A percentile compares a stretch with the other conserved stretches of the same genome.
Evolutionary conservation across 192 early-diverging fungal genomes (phyloP).

Genomic region (Coemansia sp.): DNA sequence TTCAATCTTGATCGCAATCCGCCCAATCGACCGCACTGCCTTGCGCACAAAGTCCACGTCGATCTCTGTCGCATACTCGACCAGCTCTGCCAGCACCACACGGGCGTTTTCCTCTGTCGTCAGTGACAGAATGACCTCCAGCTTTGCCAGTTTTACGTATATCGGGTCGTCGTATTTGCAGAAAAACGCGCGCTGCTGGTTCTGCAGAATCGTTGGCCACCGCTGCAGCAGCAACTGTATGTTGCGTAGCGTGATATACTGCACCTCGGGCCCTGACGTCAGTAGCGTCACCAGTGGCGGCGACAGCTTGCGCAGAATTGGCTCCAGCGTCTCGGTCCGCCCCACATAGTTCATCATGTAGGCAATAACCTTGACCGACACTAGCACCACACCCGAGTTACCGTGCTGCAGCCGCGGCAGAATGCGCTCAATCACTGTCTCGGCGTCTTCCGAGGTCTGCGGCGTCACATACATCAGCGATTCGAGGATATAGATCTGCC

Average conservation of each 20-base stretch:
- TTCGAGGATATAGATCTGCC: conserved; percentile 92
- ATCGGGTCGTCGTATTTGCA: conserved; percentile 99
- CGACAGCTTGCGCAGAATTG: conserved; percentile 78
- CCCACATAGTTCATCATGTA: conserved; percentile 94
- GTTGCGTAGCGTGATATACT: conserved; percentile 96
- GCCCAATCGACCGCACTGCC: conserved; percentile 94
- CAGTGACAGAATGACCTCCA: conserved; percentile 91
- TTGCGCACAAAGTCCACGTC: conserved; percentile 98
- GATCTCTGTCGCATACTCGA: conserved; percentile 94
- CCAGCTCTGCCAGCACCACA: conserved; percentile 86
- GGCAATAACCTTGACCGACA: conserved; percentile 83
- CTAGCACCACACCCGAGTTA: conserved; percentile 89
- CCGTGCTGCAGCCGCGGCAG: conserved; percentile 88
- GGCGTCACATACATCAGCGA: conserved; percentile 89
- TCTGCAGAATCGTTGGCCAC: conserved; percentile 83
- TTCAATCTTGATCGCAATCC: conserved; percentile 95
- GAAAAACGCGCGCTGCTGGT: conserved; percentile 98
- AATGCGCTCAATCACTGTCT: conserved; percentile 87
- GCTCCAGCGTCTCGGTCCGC: conserved; percentile 71
- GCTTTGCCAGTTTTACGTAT: conserved; percentile 96
- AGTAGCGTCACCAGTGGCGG: conserved; percentile 94
- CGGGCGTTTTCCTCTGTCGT: conserved; percentile 80
- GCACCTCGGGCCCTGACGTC: conserved; percentile 87
- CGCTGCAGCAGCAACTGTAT: conserved; percentile 92
- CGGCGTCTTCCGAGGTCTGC: conserved; percentile 84